These are phyloP conservation scores for Annulohypoxylon maeteangense DNA, from an alignment of 495 filamentous ascomycete species.

Conservation along the genomic window DNA sequence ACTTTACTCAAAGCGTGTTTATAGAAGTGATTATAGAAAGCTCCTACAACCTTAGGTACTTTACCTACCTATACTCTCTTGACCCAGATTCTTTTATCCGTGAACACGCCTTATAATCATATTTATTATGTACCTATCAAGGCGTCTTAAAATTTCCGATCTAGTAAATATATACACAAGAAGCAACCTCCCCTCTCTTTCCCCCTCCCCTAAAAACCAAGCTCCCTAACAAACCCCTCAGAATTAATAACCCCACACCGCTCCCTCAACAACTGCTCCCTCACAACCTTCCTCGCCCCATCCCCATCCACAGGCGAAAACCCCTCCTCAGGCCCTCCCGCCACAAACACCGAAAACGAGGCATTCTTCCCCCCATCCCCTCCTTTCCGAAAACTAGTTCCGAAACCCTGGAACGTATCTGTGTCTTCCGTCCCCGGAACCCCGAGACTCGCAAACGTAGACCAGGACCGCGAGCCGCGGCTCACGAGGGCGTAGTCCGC, in stretches of 20 bases:
- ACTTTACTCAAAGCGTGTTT: too few relatives aligned
- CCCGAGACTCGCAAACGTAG: slow-evolving; percentile 45
- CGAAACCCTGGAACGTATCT: slow-evolving; percentile 46
- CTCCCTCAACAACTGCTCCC: slow-evolving; percentile 40
- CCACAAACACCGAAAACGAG: slow-evolving; percentile 42
- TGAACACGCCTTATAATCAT: neutral
- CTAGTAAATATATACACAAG: neutral
- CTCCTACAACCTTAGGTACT: too few relatives aligned
- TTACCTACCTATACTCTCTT: neutral
- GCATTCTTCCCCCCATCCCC: neutral
- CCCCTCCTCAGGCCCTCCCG: slow-evolving; percentile 46
- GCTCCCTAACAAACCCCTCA: slow-evolving; percentile 36
- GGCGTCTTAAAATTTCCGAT: too few relatives aligned
- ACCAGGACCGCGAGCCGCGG: slow-evolving; percentile 48
- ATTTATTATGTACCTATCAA: too few relatives aligned
- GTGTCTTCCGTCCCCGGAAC: slow-evolving; percentile 28
- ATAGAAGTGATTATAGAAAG: too few relatives aligned
- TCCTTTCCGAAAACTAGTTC: slow-evolving; percentile 26
- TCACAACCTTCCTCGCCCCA: slow-evolving; percentile 27
- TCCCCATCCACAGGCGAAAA: slow-evolving; percentile 44
- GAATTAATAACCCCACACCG: slow-evolving; percentile 47
- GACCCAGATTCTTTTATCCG: neutral
- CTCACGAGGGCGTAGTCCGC: slow-evolving; percentile 43
- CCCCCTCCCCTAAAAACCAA: slow-evolving; percentile 36
- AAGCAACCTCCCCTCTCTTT: too few relatives aligned